phyloP scores from a whole-genome alignment of 2,329 filamentous ascomycete species.

The Ceratocystiopsis sp. region DNA sequence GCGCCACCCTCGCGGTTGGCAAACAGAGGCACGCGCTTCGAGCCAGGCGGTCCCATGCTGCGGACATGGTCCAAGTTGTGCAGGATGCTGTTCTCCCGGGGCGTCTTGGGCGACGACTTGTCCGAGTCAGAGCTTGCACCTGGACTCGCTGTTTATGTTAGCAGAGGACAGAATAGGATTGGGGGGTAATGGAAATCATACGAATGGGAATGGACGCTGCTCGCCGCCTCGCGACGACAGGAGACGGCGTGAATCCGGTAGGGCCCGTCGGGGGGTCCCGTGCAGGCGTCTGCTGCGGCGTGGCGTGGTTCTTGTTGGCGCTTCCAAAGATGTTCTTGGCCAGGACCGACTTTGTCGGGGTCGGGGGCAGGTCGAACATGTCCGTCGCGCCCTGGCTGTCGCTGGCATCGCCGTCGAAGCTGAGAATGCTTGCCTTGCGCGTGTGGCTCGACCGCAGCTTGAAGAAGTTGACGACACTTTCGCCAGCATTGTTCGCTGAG shows the following conservation, averaged over 20 bases:
- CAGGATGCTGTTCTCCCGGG: slow-evolving; percentile 40
- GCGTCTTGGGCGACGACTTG: slow-evolving; percentile 53
- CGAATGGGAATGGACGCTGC: no score
- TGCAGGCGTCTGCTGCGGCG: no score
- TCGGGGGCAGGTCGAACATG: slow-evolving; percentile 62
- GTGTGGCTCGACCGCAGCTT: slow-evolving; percentile 30
- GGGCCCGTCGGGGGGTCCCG: neutral
- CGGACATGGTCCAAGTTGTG: slow-evolving; percentile 1
- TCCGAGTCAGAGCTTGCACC: slow-evolving; percentile 34
- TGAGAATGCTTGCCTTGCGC: slow-evolving; percentile 55
- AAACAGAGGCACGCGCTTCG: slow-evolving; percentile 41
- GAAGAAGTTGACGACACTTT: slow-evolving; percentile 45
- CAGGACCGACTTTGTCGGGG: slow-evolving; percentile 61
- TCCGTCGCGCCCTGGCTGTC: slow-evolving; percentile 29
- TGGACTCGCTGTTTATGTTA: slow-evolving; percentile 21
- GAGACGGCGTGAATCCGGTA: no score
- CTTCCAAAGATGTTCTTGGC: slow-evolving; percentile 18
- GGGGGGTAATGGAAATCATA: neutral
- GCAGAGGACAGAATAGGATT: slow-evolving; percentile 6
- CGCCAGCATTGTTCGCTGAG: slow-evolving; percentile 12
- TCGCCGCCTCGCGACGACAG: no score
- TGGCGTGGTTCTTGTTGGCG: neutral
- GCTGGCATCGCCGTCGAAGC: slow-evolving; percentile 52
- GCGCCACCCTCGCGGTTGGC: no score
- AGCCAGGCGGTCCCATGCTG: slow-evolving; percentile 53